These are phyloP conservation scores for Thalassiosira allenii DNA, from an alignment of 352 stramenopile species.

Conservation along the genomic window DNA sequence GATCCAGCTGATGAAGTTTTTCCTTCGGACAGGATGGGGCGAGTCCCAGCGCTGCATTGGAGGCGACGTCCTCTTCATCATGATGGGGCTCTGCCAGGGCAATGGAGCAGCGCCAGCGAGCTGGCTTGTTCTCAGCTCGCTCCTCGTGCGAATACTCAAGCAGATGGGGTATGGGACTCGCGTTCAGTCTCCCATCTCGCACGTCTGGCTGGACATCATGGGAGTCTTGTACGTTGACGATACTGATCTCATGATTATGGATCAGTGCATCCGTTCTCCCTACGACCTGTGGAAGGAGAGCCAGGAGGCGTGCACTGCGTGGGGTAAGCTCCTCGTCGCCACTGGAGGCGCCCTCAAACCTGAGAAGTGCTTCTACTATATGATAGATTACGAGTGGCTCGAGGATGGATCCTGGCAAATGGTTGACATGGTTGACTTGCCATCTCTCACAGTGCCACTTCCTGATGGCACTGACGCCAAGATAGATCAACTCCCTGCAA, in stretches of 20 bases:
- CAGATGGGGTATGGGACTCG: conserved; percentile 2
- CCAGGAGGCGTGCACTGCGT: neutral
- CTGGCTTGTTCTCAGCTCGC: conserved; percentile 2
- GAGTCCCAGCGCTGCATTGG: conserved; percentile 6
- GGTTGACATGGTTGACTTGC: neutral
- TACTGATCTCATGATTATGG: conserved; percentile 3
- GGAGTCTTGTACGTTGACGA: conserved; percentile 26
- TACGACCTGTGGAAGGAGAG: neutral
- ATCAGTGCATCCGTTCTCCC: neutral
- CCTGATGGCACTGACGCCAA: neutral
- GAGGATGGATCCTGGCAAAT: neutral
- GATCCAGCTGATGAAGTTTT: conserved; percentile 28
- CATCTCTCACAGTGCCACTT: conserved; percentile 14
- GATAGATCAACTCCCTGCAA: conserved; percentile 3
- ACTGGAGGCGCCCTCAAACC: conserved; percentile 14
- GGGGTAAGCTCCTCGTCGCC: neutral
- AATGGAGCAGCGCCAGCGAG: conserved; percentile 19
- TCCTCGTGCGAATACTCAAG: conserved; percentile 8
- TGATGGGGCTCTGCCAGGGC: conserved; percentile 13
- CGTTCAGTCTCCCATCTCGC: conserved; percentile 4
- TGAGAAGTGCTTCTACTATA: conserved; percentile 3
- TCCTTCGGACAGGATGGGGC: conserved; percentile 7
- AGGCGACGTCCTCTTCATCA: neutral
- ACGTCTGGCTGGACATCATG: conserved; percentile 4
- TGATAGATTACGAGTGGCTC: conserved; percentile 8